Percentiles rank a stretch among this genome's conserved stretches.
Evolutionary conservation across 495 filamentous ascomycete species (phyloP).

Genomic region (Haplographium delicatum): DNA sequence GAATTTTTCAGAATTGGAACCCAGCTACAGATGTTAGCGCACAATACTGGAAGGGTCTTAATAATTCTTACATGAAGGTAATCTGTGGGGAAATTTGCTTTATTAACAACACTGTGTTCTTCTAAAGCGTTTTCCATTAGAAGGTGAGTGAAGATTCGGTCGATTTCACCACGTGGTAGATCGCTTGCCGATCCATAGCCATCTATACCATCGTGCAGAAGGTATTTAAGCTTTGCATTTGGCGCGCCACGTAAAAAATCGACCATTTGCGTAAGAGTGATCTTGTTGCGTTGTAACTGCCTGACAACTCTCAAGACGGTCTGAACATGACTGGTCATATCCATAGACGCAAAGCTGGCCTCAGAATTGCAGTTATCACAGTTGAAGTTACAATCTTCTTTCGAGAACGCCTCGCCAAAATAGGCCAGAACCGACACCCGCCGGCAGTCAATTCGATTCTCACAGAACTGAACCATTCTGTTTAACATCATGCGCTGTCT

Average conservation of each 20-base stretch:
- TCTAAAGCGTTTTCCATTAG: conserved; percentile 55
- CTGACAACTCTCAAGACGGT: conserved; percentile 62
- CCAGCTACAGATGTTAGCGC: conserved; percentile 33
- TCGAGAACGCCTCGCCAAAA: conserved; percentile 78
- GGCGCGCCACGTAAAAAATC: conserved; percentile 56
- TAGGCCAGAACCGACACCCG: conserved; percentile 84
- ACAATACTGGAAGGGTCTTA: not conserved
- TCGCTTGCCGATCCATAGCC: conserved; percentile 43
- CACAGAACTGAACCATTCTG: conserved; percentile 78
- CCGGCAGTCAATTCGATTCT: conserved; percentile 80
- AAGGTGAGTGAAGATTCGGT: conserved; percentile 60
- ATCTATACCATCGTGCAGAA: conserved; percentile 34
- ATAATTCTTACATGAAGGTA: conserved; percentile 48
- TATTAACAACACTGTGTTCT: conserved; percentile 57
- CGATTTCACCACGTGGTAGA: conserved; percentile 54
- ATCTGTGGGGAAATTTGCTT: conserved; percentile 51
- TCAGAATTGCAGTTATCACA: conserved; percentile 87
- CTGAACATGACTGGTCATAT: conserved; percentile 71
- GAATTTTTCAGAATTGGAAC: conserved; percentile 48
- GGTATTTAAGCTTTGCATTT: conserved; percentile 42
- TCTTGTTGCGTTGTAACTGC: conserved; percentile 38
- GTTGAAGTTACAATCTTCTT: conserved; percentile 59
- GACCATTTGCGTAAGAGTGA: conserved; percentile 50
- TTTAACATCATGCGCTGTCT: conserved; percentile 80
- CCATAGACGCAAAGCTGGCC: conserved; percentile 57